A percentile compares a stretch with the other conserved stretches of the same genome.
These are phyloP conservation scores for Leccinum griseonigrum DNA, from an alignment of 1,284 basidiomycete species.

Conservation along the genomic window DNA sequence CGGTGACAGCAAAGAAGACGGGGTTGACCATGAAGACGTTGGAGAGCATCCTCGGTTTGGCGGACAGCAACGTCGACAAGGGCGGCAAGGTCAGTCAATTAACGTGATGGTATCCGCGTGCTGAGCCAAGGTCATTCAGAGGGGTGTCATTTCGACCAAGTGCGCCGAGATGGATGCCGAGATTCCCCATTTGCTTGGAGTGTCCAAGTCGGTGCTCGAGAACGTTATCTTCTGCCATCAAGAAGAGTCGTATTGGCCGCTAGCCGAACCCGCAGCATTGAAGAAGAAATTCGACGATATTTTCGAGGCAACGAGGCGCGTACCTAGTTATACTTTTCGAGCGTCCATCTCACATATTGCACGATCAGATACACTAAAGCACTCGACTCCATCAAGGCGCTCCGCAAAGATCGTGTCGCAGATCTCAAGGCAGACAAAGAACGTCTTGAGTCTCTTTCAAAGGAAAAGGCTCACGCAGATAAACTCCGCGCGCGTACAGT, in stretches of 20 bases:
- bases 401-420: slow-evolving; percentile 87
- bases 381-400: slow-evolving; percentile 85
- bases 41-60: slow-evolving; percentile 84
- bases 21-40: slow-evolving; percentile 97
- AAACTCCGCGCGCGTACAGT: slow-evolving; percentile 73
- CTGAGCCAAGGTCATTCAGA: slow-evolving; percentile 41
- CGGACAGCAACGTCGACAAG: slow-evolving; percentile 65
- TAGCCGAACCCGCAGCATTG: slow-evolving; percentile 85
- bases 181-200: slow-evolving; percentile 91
- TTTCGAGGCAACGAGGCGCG: slow-evolving; percentile 93
- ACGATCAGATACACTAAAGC: slow-evolving; percentile 88
- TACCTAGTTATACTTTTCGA: not conserved
- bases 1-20: slow-evolving; percentile 91
- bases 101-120: not conserved
- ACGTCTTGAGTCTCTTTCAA: slow-evolving; percentile 75
- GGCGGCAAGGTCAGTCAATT: slow-evolving; percentile 65
- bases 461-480: slow-evolving; percentile 86
- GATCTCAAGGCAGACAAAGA: slow-evolving; percentile 95
- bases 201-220: slow-evolving; percentile 95
- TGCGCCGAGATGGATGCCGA: slow-evolving; percentile 96
- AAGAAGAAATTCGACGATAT: slow-evolving; percentile 99
- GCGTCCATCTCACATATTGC: not conserved
- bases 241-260: slow-evolving; percentile 98
- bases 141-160: slow-evolving; percentile 90
- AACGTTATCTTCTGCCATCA: slow-evolving; percentile 99